Evolutionary conservation across 1,284 basidiomycete species (phyloP).

Genomic region (Boletus mariae): DNA sequence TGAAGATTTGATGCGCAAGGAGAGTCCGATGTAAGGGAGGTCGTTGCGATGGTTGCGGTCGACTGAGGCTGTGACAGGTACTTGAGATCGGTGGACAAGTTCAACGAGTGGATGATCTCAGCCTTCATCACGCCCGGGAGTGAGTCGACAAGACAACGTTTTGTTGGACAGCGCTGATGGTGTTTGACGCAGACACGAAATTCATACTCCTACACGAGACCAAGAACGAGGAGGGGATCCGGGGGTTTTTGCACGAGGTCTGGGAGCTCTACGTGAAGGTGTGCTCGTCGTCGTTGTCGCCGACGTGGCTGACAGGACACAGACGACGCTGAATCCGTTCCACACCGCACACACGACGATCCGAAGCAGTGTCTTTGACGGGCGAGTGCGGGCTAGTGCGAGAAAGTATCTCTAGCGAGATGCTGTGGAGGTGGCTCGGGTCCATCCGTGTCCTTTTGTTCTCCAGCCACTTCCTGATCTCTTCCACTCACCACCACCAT

Average conservation of each 20-base stretch:
- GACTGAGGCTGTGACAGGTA: constrained; percentile 58
- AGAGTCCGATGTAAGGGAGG: constrained; percentile 74
- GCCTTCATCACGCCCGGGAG: constrained; percentile 92
- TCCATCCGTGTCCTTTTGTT: constrained; percentile 17
- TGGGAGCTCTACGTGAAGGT: constrained; percentile 97
- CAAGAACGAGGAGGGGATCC: constrained; percentile 95
- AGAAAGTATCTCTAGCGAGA: constrained; percentile 63
- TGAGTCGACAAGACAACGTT: constrained; percentile 40
- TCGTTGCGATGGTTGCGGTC: constrained; percentile 7
- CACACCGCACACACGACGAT: constrained; percentile 85
- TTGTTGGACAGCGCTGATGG: constrained; percentile 10
- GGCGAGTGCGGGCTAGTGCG: constrained; percentile 79
- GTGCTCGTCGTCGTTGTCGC: constrained; percentile 16
- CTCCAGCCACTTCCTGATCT: neutral
- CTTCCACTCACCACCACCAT: neutral
- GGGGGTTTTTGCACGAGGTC: constrained; percentile 84
- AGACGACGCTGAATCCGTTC: constrained; percentile 91
- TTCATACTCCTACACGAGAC: constrained; percentile 88
- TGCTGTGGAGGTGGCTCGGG: constrained; percentile 22
- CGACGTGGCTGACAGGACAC: constrained; percentile 11
- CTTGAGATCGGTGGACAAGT: constrained; percentile 88
- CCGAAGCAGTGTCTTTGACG: constrained; percentile 77
- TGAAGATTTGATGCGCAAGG: constrained; percentile 86
- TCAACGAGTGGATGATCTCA: constrained; percentile 96
- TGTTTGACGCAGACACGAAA: constrained; percentile 67